These are phyloP conservation scores for Trichosanthes cucumerina DNA, from an alignment of 306 rosid species.

Conservation along the genomic window DNA sequence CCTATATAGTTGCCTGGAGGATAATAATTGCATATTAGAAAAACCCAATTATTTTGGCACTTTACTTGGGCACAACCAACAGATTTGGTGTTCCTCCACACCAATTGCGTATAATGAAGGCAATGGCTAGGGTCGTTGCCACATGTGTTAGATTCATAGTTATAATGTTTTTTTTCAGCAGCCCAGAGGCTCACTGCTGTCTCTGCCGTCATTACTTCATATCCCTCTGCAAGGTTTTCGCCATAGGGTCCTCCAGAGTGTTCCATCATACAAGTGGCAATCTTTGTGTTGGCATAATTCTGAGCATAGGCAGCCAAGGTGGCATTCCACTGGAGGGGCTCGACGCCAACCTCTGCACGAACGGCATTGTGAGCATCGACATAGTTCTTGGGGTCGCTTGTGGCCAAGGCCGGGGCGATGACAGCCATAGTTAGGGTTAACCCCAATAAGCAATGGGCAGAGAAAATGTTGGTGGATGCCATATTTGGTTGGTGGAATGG, in stretches of 20 bases:
- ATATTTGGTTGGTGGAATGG: no score
- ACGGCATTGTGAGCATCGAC: not conserved
- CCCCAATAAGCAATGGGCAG: not conserved
- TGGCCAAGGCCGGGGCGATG: not conserved
- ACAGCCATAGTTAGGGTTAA: constrained; percentile 4
- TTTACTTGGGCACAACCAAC: constrained; percentile 23
- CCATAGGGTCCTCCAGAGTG: constrained; percentile 24
- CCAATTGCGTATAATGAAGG: constrained; percentile 27
- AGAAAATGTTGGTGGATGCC: not conserved
- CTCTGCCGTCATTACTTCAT: not conserved
- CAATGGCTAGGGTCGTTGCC: constrained; percentile 7
- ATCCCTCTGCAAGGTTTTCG: constrained; percentile 18
- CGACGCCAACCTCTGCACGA: not conserved
- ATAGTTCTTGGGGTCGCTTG: not conserved
- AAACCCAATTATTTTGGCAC: constrained; percentile 18
- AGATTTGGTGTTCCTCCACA: constrained; percentile 9
- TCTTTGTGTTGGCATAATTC: not conserved
- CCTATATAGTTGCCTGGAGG: constrained; percentile 8
- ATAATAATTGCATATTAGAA: constrained; percentile 17
- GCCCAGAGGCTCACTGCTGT: constrained; percentile 22
- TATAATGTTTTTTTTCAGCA: constrained; percentile 15
- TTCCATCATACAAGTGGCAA: not conserved
- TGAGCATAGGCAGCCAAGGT: not conserved
- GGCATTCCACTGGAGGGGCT: not conserved
- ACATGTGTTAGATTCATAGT: not conserved